These are phyloP conservation scores for Xylaria intraflava DNA, from an alignment of 495 filamentous ascomycete genomes.

Conservation along the genomic window DNA sequence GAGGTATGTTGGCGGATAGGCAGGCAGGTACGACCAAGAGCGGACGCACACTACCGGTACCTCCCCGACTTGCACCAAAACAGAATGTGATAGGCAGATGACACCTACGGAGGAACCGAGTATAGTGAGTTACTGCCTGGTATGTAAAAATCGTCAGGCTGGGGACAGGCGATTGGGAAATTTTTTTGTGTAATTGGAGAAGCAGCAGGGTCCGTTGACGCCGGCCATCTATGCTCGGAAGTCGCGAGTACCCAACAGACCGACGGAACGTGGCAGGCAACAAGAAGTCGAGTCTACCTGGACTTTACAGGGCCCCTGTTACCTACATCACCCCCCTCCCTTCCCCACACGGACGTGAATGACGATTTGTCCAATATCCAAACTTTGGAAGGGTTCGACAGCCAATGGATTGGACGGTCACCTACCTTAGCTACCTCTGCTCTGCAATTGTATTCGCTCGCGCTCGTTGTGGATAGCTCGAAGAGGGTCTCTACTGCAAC, in stretches of 20 bases:
- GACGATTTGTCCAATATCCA: constrained; percentile 22
- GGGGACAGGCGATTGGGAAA: constrained; percentile 18
- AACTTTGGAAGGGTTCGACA: constrained; percentile 13
- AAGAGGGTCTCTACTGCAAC: neutral
- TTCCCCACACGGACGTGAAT: neutral
- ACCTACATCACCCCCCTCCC: neutral
- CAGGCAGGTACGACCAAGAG: neutral
- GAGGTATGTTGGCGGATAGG: neutral
- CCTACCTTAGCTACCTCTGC: constrained; percentile 23
- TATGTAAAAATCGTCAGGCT: constrained; percentile 27
- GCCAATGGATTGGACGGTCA: constrained; percentile 16
- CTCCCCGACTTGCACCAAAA: constrained; percentile 20
- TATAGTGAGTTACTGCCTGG: too few species aligned
- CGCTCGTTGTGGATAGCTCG: constrained; percentile 1
- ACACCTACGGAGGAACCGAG: constrained; percentile 9
- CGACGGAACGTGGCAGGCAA: constrained; percentile 12
- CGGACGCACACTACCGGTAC: neutral
- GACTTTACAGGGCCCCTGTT: neutral
- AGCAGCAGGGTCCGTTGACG: constrained; percentile 8
- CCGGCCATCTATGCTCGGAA: constrained; percentile 5
- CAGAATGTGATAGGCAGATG: constrained; percentile 22
- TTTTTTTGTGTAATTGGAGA: constrained; percentile 24
- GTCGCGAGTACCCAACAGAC: constrained; percentile 21
- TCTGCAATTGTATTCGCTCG: constrained; percentile 18
- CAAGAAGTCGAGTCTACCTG: constrained; percentile 11